Evolutionary conservation across 176 grass and related monocot species (phyloP), one percentile per base, ranked within the genome.

Genomic region (Carex littledalei): DNA sequence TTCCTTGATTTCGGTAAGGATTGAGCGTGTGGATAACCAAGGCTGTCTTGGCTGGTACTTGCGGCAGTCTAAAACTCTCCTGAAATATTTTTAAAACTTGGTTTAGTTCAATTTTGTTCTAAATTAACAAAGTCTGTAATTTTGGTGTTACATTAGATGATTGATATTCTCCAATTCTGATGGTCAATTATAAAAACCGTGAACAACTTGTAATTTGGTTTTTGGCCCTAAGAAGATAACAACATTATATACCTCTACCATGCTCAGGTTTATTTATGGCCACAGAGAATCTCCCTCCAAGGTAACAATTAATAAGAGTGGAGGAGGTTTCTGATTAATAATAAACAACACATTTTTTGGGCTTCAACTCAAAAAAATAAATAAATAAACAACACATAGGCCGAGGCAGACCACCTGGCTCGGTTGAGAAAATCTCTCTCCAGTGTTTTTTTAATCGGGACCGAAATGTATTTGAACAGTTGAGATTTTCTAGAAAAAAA

Each of bases 321-420:
- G 32, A 80, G 96, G 93, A 83, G 32, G 32, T 34, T 98, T 92
- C 72, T 98, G 91, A 85, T 98, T 95, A 56, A 98, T 90, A 57
- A 24, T 24, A 24, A 24, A 24, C 24, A 24, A 24, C 24, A 24
- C 24, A 24, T 24, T 24, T 24, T 24, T 24, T 24, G 24, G 24
- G 24, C 24, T 24, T 24, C 24, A 24, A 24, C 24, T 24, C 24
- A 24, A 24, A 24, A 24, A 24, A 24, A 24, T 24, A 93, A 92
- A 86, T 98, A 91, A 92, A 86, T 98, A 98, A 26, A 95, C 93
- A 92, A 99, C 16, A 99, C 90, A 79, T 99, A 94, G 3, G 93
- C 37, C 0, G 37, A 41, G 37, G 37, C 78, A 41, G 37, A 5
- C 78, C 24, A 24, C 24, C 24, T 24, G 24, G 24, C 24, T 24